Conservation (phyloP, 495 filamentous ascomycete genomes). For the Xylaria cubensis region DNA sequence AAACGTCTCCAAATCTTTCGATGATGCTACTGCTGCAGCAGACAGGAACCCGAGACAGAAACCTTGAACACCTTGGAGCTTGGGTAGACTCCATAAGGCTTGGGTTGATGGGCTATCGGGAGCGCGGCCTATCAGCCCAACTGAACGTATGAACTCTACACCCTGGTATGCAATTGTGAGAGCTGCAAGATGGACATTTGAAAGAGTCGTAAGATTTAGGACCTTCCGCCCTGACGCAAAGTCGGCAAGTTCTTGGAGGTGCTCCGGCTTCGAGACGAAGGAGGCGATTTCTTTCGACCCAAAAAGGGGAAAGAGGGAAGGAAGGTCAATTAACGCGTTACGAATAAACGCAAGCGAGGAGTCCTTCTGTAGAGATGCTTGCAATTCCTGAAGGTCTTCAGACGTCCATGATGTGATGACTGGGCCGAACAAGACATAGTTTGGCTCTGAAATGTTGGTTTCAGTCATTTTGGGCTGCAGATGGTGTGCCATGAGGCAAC, state of each 20-base stretch:
- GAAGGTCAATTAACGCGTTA: not conserved
- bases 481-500: not conserved
- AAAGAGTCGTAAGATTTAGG: not conserved
- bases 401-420: constrained; percentile 1
- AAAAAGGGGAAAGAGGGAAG: not conserved
- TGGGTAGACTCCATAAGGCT: not conserved
- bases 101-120: not conserved
- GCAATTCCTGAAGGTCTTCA: constrained; percentile 18
- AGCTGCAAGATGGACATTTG: constrained; percentile 3
- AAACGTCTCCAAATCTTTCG: constrained; percentile 31
- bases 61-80: constrained; percentile 24
- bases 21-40: constrained; percentile 40
- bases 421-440: constrained; percentile 9
- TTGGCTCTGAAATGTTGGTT: not conserved
- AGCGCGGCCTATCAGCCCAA: not conserved
- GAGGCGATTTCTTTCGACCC: not conserved
- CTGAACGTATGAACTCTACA: not conserved
- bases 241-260: not conserved
- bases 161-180: not conserved
- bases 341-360: not conserved
- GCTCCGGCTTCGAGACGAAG: not conserved
- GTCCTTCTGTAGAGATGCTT: constrained; percentile 14
- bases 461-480: not conserved
- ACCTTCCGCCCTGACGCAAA: not conserved
- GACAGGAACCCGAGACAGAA: constrained; percentile 49